Evolutionary conservation across 139 green algal species (phyloP).

Genomic region (Haematococcus lacustris): DNA sequence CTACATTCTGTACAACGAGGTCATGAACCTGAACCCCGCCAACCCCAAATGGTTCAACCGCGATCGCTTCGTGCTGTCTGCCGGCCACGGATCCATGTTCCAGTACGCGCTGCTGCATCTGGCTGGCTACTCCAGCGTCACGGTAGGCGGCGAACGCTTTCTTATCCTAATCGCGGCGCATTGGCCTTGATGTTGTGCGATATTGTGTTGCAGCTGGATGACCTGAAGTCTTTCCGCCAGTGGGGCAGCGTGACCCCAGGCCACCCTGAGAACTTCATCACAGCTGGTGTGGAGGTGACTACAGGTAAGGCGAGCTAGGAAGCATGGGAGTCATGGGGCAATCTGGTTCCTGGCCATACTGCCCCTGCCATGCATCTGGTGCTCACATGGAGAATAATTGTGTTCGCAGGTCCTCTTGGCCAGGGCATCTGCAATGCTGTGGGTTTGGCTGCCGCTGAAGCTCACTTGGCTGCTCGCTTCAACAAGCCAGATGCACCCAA

Average conservation of each 20-base stretch:
- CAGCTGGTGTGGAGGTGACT: slow-evolving; percentile 92
- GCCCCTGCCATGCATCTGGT: no score
- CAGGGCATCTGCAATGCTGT: slow-evolving; percentile 96
- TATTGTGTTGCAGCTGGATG: slow-evolving; percentile 90
- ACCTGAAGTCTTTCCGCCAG: slow-evolving; percentile 96
- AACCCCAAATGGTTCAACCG: slow-evolving; percentile 91
- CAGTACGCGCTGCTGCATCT: slow-evolving; percentile 86
- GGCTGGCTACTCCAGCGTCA: slow-evolving; percentile 82
- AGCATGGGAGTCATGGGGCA: no score
- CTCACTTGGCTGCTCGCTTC: slow-evolving; percentile 93
- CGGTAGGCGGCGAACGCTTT: slow-evolving; percentile 53
- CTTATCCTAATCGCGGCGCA: no score
- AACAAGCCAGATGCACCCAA: slow-evolving; percentile 88
- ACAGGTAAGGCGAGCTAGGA: slow-evolving; percentile 82
- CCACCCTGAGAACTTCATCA: slow-evolving; percentile 98
- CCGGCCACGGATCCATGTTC: slow-evolving; percentile 95
- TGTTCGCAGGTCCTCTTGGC: slow-evolving; percentile 80
- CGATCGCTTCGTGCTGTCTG: slow-evolving; percentile 97
- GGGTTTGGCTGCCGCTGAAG: slow-evolving; percentile 87
- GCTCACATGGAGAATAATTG: no score
- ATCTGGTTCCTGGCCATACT: no score
- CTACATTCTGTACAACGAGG: slow-evolving; percentile 94
- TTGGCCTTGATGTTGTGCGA: no score
- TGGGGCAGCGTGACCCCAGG: slow-evolving; percentile 87
- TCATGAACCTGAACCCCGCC: slow-evolving; percentile 94